Base-by-base conservation (phyloP, 306 rosid genomes). In the Herpetospermum pedunculosum region DNA sequence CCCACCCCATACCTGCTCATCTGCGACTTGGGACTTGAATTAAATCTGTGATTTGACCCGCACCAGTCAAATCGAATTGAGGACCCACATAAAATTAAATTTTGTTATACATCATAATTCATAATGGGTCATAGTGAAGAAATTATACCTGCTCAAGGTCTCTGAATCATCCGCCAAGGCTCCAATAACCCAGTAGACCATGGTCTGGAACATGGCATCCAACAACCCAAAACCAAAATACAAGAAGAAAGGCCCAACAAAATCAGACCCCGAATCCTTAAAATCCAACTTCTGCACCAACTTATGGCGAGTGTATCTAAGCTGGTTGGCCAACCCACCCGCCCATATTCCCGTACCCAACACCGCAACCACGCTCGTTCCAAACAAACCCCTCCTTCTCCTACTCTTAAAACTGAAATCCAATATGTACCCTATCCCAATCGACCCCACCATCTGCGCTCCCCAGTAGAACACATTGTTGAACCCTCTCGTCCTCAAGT, bases 121-220 rank as follows among this genome's bases (percentile, higher is more conserved):
- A n/a, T n/a, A n/a, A n/a, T n/a, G n/a, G n/a, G n/a, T n/a, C n/a
- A n/a, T n/a, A n/a, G n/a, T n/a, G n/a, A n/a, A n/a, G n/a, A n/a
- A n/a, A n/a, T n/a, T n/a, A n/a, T n/a, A n/a, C 98, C 99, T 91
- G 92, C 99, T 88, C 47, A 94, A 91, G 74, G 85, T 82, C 72
- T 94, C 95, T 29, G 96, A 94, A 70, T 91, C 95, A 74, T 88
- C 77, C 1, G 99, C 99, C 49, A 94, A 74, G 46, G 96, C 80
- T 38, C 99, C 99, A 81, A 94, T 91, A 14, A 92, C 80, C 99
- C 99, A 94, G 23, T 89, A 94, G 11, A 91, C 88, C 88, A 82
- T 77, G 59, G 88, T 94, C 72, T 91, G 97, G 59, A 85, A 94
- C 96, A 94, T 94, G 30, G 99, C 88, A 84, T 94, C 99, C 47